Conservation (phyloP, 371 early-diverging fungal species). For the Syncephalastrum contaminatum region DNA sequence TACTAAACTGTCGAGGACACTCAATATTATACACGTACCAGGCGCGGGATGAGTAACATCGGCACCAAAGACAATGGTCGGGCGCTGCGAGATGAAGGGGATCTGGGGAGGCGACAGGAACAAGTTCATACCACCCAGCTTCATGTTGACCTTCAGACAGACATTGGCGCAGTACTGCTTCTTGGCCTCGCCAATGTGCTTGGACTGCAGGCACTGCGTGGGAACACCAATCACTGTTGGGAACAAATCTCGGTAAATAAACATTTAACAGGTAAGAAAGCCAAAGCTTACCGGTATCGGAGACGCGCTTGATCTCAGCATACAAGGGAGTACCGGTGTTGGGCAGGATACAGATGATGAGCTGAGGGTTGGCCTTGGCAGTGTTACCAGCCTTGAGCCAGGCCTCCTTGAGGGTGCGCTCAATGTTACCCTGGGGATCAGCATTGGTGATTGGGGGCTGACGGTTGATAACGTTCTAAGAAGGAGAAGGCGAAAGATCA, state of each 20-base stretch:
- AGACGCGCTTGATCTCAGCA: slow-evolving; percentile 91
- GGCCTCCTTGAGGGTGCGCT: slow-evolving; percentile 67
- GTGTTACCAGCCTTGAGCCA: slow-evolving; percentile 71
- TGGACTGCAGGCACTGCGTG: slow-evolving; percentile 87
- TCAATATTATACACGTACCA: slow-evolving; percentile 67
- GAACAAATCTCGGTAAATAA: background rate
- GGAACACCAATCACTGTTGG: slow-evolving; percentile 72
- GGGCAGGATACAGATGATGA: slow-evolving; percentile 83
- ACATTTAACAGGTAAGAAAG: background rate
- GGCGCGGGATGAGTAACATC: slow-evolving; percentile 88
- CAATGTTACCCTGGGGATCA: slow-evolving; percentile 69
- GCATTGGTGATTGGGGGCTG: slow-evolving; percentile 74
- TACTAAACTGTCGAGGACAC: slow-evolving; percentile 84
- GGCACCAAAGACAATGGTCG: slow-evolving; percentile 94
- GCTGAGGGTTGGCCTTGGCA: slow-evolving; percentile 72
- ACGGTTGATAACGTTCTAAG: slow-evolving; percentile 44
- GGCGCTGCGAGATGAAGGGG: slow-evolving; percentile 65
- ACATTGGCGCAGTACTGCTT: slow-evolving; percentile 73
- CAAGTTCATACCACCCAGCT: slow-evolving; percentile 79
- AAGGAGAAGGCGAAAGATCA: slow-evolving; percentile 13
- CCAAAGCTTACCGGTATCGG: slow-evolving; percentile 68
- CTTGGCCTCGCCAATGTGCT: slow-evolving; percentile 62
- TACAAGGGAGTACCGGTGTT: slow-evolving; percentile 87
- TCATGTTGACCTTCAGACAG: slow-evolving; percentile 87
- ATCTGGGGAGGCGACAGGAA: slow-evolving; percentile 57